These are phyloP conservation scores for Trametes gibbosa DNA, from an alignment of 768 basidiomycete species.

Conservation along the genomic window DNA sequence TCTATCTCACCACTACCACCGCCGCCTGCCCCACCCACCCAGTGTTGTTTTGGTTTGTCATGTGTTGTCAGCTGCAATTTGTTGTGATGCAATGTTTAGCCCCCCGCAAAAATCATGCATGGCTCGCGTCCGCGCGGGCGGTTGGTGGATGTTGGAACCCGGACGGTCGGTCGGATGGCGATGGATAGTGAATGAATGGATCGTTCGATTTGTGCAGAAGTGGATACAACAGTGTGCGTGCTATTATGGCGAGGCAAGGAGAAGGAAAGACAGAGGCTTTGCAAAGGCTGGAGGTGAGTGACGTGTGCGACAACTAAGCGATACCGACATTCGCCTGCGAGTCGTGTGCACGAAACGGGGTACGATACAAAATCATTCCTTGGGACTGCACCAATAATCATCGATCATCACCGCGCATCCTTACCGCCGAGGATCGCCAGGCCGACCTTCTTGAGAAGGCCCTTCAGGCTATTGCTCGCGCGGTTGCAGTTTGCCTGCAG, in stretches of 20 bases:
- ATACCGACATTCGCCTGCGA: neutral
- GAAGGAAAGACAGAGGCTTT: neutral
- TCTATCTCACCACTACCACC: neutral
- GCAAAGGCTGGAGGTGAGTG: neutral
- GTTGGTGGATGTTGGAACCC: too few species aligned
- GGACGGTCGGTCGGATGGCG: neutral
- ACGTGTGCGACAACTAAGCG: neutral
- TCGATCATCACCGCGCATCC: slow-evolving; percentile 8
- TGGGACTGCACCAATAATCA: neutral
- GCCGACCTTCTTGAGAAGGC: slow-evolving; percentile 80
- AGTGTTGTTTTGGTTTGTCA: slow-evolving; percentile 25
- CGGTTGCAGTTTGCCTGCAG: slow-evolving; percentile 84
- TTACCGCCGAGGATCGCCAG: slow-evolving; percentile 41
- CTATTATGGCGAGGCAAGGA: neutral
- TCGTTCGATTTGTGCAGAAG: neutral
- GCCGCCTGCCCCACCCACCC: neutral
- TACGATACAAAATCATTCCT: neutral
- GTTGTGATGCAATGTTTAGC: slow-evolving; percentile 26
- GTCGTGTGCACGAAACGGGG: neutral
- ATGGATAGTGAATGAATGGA: neutral
- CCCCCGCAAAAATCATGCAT: slow-evolving; percentile 8
- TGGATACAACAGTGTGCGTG: neutral
- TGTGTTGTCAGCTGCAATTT: slow-evolving; percentile 26
- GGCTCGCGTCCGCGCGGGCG: neutral
- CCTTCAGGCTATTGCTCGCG: slow-evolving; percentile 76